A percentile compares a stretch with the other conserved stretches of the same genome.
Evolutionary conservation across 257 asterid species (phyloP).

Genomic region (Cynanchum wilfordii): DNA sequence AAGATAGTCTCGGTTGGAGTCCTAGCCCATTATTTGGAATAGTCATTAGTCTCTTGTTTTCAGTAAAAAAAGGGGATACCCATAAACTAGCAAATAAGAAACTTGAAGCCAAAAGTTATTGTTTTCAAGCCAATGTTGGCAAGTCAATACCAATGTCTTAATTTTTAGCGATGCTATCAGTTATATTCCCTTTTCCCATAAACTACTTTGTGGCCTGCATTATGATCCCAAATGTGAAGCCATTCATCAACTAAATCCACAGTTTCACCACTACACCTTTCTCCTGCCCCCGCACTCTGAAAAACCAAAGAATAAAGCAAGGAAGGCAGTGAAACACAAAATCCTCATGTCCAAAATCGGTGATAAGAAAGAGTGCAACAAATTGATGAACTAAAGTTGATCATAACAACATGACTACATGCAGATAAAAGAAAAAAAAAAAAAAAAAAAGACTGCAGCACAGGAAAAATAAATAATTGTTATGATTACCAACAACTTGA

Average conservation of each 20-base stretch:
- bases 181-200: neutral
- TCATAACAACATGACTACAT: neutral
- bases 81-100: neutral
- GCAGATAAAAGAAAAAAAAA: slow-evolving; percentile 3
- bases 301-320: neutral
- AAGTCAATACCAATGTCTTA: neutral
- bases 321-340: neutral
- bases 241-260: neutral
- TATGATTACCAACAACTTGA: neutral
- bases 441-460: neutral
- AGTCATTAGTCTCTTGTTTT: neutral
- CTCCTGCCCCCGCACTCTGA: neutral
- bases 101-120: neutral
- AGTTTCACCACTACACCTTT: neutral
- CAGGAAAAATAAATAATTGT: neutral
- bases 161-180: neutral
- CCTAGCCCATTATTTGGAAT: neutral
- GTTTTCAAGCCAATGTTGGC: neutral
- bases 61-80: neutral
- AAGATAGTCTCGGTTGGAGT: too few species aligned
- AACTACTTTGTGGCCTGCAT: neutral
- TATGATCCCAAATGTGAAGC: neutral
- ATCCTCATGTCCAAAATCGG: neutral
- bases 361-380: neutral
- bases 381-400: neutral